Evolutionary conservation across 1,284 basidiomycete species (phyloP).

Genomic region (Boletus subluridellus): DNA sequence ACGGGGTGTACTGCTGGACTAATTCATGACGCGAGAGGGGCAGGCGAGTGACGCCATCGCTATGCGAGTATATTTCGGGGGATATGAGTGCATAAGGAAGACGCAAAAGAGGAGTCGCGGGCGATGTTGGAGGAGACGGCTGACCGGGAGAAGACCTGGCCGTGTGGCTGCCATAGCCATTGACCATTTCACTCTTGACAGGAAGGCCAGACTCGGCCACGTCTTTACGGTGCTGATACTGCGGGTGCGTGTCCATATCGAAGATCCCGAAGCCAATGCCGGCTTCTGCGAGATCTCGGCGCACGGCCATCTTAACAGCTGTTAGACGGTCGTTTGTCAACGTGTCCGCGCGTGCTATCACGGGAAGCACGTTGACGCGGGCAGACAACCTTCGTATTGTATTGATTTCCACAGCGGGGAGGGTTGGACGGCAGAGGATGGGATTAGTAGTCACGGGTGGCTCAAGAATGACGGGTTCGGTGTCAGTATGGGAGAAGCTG

Average conservation of each 20-base stretch:
- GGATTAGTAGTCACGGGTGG: constrained; percentile 72
- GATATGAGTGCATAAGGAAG: constrained; percentile 75
- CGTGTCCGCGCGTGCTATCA: constrained; percentile 89
- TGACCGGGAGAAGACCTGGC: constrained; percentile 48
- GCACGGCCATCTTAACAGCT: constrained; percentile 71
- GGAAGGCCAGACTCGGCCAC: constrained; percentile 37
- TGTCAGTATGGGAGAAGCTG: constrained; percentile 65
- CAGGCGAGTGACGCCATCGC: constrained; percentile 63
- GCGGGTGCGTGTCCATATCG: constrained; percentile 58
- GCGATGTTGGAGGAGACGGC: constrained; percentile 60
- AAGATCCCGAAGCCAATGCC: constrained; percentile 84
- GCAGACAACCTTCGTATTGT: constrained; percentile 87
- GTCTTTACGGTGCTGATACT: constrained; percentile 45
- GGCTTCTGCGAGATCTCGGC: constrained; percentile 70
- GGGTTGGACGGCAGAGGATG: constrained; percentile 56
- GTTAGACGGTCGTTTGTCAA: constrained; percentile 85
- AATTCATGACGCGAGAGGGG: constrained; percentile 61
- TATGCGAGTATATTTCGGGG: constrained; percentile 76
- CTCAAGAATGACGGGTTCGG: constrained; percentile 72
- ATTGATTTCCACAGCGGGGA: constrained; percentile 78
- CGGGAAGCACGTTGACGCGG: constrained; percentile 93
- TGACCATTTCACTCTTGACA: constrained; percentile 44
- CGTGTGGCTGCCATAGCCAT: constrained; percentile 47
- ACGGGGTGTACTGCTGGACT: constrained; percentile 64
- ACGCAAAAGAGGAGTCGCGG: constrained; percentile 53